Percentiles rank a stretch among this genome's conserved stretches.
phyloP scores from a whole-genome alignment of 306 rosid genomes.

The Morella rubra region DNA sequence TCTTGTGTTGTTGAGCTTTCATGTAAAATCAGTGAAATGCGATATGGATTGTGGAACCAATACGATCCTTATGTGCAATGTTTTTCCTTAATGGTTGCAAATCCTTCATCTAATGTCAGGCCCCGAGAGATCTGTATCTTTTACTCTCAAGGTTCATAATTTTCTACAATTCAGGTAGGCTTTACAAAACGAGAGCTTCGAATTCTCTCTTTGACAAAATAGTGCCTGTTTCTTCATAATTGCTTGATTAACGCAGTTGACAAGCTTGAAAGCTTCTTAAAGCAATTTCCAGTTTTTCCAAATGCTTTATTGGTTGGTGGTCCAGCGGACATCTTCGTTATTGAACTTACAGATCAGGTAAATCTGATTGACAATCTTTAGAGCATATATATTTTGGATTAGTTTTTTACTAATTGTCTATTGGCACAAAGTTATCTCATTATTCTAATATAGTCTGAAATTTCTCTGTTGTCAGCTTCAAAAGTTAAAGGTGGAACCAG shows the following conservation, averaged over 20 bases:
- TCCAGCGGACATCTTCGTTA: constrained; percentile 82
- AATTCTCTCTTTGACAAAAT: constrained; percentile 20
- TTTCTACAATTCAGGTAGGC: constrained; percentile 81
- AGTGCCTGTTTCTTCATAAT: constrained; percentile 24
- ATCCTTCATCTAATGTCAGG: constrained; percentile 51
- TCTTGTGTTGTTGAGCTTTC: neutral
- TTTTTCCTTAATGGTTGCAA: neutral
- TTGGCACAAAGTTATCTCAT: neutral
- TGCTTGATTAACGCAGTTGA: constrained; percentile 53
- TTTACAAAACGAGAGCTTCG: constrained; percentile 11
- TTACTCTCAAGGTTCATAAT: constrained; percentile 87
- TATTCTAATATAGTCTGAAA: neutral
- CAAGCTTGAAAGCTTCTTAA: constrained; percentile 74
- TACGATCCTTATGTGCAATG: neutral
- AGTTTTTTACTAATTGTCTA: too few relatives aligned
- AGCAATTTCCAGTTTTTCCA: constrained; percentile 71
- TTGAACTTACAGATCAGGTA: constrained; percentile 93
- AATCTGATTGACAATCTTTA: neutral
- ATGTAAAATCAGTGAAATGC: neutral
- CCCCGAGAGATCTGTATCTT: constrained; percentile 88
- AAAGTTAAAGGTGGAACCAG: constrained; percentile 96
- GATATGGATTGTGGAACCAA: neutral
- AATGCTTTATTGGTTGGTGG: constrained; percentile 83
- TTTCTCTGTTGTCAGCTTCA: constrained; percentile 64
- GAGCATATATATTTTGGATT: neutral